Base-by-base conservation (phyloP, 208 protist species). In the Leishmania tarentolae region DNA sequence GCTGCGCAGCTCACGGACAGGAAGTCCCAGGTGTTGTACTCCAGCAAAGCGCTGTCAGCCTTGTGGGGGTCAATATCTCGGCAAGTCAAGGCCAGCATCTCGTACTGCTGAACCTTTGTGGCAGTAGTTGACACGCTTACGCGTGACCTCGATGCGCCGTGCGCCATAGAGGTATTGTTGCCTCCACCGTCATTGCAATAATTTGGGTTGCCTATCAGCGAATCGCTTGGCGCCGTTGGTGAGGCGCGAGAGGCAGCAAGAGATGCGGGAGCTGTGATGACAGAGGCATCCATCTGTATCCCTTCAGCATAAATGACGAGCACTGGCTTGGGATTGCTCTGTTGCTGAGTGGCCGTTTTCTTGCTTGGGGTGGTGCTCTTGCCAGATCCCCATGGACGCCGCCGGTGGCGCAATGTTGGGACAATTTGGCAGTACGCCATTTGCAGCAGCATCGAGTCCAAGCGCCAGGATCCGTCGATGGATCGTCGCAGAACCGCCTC, bases 1-100 rank as follows among this genome's bases (percentile, higher is more conserved):
- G 86, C 59, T 6, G 84, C 82, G 28, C 75, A 40, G 19, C 86
- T 76, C 9, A 79, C 44, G 3, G 92, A 88, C n/a, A 97, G 82
- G 53, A 97, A 97, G 87, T 97, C 92, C 92, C 94, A 97, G 44
- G 91, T 87, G 76, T 91, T 70, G 76, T 79, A 83, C 52, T 88
- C 87, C 1, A 95, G 84, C 35, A 86, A 46, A 9, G 88, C 82
- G 68, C 85, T 84, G 24, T 88, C 87, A 61, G 50, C 65, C 68
- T 83, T 83, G 44, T 71, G 78, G 35, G 89, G 78, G 68, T 88
- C 76, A 17, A 97, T 83, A 63, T 91, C 87, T 15, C 84, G 79
- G 57, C 85, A 88, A 19, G 90, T 95, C 52, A 97, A 80, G 17
- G 92, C 91, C 19, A 97, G 75, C 80, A 97, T 53, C 78, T 97